These are phyloP conservation scores for Petasospora rhodanensis DNA, from an alignment of 1,139 yeast species.

Conservation along the genomic window DNA sequence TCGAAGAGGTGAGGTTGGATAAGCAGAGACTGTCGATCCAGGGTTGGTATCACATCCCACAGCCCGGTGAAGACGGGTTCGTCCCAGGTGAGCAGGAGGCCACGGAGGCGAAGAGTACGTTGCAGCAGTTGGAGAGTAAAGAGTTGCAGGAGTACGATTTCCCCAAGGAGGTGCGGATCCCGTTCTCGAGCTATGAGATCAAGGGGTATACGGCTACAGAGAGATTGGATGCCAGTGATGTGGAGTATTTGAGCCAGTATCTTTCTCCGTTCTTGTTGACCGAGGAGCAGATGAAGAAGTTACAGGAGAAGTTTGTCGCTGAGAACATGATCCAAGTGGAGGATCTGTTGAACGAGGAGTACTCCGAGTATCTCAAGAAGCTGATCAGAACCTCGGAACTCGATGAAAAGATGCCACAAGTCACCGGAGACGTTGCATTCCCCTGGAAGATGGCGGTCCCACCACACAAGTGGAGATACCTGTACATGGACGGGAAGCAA, in stretches of 20 bases:
- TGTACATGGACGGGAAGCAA: conserved; percentile 73
- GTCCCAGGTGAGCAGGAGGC: conserved; percentile 75
- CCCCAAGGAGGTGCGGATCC: conserved; percentile 48
- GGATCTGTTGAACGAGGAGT: conserved; percentile 56
- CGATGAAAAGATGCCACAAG: conserved; percentile 57
- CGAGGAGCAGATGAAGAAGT: conserved; percentile 34
- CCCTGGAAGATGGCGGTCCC: conserved; percentile 96
- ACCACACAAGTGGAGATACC: conserved; percentile 85
- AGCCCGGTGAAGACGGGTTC: conserved; percentile 82
- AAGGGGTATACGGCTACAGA: conserved; percentile 19
- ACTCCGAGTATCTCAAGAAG: conserved; percentile 42
- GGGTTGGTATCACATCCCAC: conserved; percentile 99
- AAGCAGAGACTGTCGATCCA: conserved; percentile 87
- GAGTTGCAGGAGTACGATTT: conserved; percentile 78
- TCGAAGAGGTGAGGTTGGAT: conserved; percentile 91
- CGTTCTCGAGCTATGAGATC: conserved; percentile 28
- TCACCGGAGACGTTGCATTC: conserved; percentile 47
- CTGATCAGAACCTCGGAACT: conserved; percentile 50
- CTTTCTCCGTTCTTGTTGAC: conserved; percentile 55
- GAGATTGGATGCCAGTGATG: conserved; percentile 36
- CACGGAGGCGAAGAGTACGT: conserved; percentile 70
- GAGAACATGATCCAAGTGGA: conserved; percentile 69
- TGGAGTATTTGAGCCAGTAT: conserved; percentile 43
- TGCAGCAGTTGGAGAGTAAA: conserved; percentile 74
- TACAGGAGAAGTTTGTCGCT: conserved; percentile 52